phyloP scores from a whole-genome alignment of 1,284 basidiomycete genomes.

The Heterobasidion parviporum region DNA sequence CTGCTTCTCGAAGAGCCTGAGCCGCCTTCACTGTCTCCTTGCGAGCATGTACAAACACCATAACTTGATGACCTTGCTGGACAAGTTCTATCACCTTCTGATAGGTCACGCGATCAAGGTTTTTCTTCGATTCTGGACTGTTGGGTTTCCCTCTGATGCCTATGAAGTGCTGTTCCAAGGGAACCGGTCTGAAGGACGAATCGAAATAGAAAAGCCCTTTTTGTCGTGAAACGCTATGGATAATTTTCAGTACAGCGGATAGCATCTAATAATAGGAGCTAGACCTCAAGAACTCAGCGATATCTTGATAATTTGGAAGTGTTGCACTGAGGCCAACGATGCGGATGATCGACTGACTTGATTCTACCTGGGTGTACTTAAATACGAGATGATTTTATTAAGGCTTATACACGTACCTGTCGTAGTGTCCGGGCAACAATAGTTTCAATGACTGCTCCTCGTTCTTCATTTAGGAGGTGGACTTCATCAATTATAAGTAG shows the following conservation, averaged over 20 bases:
- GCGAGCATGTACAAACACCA: slow-evolving; percentile 98
- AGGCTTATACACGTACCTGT: slow-evolving; percentile 44
- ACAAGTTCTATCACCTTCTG: slow-evolving; percentile 87
- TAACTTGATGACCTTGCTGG: slow-evolving; percentile 89
- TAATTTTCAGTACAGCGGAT: too few relatives aligned
- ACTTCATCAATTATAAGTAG: slow-evolving; percentile 98
- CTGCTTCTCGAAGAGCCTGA: slow-evolving; percentile 77
- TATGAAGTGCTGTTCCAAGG: slow-evolving; percentile 96
- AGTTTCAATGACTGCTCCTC: slow-evolving; percentile 97
- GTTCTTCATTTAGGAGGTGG: slow-evolving; percentile 95
- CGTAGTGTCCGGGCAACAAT: slow-evolving; percentile 95
- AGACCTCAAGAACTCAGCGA: slow-evolving; percentile 89
- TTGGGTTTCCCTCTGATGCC: slow-evolving; percentile 92
- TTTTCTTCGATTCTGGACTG: slow-evolving; percentile 68
- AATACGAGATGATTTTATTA: not conserved
- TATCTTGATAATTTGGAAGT: slow-evolving; percentile 95
- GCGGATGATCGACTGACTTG: slow-evolving; percentile 94
- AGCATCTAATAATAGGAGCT: slow-evolving; percentile 9
- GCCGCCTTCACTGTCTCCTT: slow-evolving; percentile 98
- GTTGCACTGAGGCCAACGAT: slow-evolving; percentile 98
- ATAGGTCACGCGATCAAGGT: slow-evolving; percentile 86
- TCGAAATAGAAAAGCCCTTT: slow-evolving; percentile 99
- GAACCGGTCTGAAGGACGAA: slow-evolving; percentile 94
- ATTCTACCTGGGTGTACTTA: slow-evolving; percentile 65
- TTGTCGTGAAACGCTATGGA: slow-evolving; percentile 72